phyloP scores from a whole-genome alignment of 2,329 filamentous ascomycete species.

The Monilinia fructicola region DNA sequence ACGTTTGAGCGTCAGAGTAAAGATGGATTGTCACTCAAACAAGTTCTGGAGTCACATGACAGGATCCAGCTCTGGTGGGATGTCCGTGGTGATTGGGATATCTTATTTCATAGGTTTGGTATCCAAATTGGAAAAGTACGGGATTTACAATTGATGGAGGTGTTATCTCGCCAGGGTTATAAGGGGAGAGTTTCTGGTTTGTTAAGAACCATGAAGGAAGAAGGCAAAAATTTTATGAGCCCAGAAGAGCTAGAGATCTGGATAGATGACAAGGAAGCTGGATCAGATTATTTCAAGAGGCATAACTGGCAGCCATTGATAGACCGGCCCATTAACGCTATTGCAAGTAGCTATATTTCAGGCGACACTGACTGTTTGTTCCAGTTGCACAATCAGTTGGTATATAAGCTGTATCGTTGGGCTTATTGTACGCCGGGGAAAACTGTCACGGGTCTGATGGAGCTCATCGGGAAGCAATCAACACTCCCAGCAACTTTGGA shows the following conservation, averaged over 20 bases:
- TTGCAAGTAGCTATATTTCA: background rate
- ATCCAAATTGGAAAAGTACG: background rate
- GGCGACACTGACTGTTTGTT: background rate
- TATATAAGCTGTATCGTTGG: too few species aligned
- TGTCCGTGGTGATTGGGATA: background rate
- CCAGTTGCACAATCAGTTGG: background rate
- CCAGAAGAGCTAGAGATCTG: background rate
- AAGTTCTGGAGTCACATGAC: background rate
- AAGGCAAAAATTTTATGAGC: background rate
- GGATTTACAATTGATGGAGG: background rate
- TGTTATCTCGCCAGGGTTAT: background rate
- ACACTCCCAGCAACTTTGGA: too few species aligned
- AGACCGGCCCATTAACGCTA: background rate
- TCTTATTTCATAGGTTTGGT: background rate
- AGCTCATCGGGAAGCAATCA: too few species aligned
- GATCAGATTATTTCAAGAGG: background rate
- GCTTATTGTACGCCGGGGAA: too few species aligned
- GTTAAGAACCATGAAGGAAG: background rate
- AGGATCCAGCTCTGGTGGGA: background rate
- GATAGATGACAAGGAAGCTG: background rate
- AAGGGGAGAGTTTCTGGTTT: background rate
- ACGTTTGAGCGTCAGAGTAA: background rate
- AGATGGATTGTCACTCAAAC: background rate
- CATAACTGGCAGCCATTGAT: too few species aligned
- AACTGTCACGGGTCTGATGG: too few species aligned